Conservation (phyloP, 352 stramenopile genomes). For the Globisporangium lucens region DNA sequence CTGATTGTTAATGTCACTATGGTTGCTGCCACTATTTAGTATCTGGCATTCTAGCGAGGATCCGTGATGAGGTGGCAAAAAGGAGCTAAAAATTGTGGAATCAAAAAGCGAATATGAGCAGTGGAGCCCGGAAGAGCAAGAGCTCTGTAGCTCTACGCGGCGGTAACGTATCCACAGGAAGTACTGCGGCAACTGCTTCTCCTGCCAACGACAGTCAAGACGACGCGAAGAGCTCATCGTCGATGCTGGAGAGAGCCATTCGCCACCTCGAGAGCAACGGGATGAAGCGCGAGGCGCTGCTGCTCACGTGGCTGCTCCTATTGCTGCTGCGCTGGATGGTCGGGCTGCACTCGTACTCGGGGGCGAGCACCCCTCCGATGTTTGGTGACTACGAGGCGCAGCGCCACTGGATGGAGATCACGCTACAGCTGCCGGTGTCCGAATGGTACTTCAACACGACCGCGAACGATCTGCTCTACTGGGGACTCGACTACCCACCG, state of each 20-base stretch:
- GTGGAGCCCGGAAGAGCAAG: slow-evolving; percentile 4
- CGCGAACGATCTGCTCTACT: slow-evolving; percentile 94
- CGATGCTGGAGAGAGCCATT: slow-evolving; percentile 43
- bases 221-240: slow-evolving; percentile 7
- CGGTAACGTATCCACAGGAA: background rate
- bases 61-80: slow-evolving; percentile 4
- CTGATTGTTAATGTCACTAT: background rate
- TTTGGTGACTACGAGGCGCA: slow-evolving; percentile 98
- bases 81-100: background rate
- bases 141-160: background rate
- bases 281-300: slow-evolving; percentile 35
- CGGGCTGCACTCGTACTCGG: slow-evolving; percentile 81
- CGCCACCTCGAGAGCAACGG: slow-evolving; percentile 55
- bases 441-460: slow-evolving; percentile 95
- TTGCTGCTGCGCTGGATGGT: slow-evolving; percentile 76
- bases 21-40: background rate
- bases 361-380: slow-evolving; percentile 69
- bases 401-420: slow-evolving; percentile 99
- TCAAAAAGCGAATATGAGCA: slow-evolving; percentile 1
- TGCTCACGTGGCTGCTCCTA: slow-evolving; percentile 54
- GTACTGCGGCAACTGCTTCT: background rate
- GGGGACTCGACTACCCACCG: slow-evolving; percentile 98
- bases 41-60: background rate
- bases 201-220: background rate
- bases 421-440: slow-evolving; percentile 86